Conservation (phyloP, 2,329 filamentous ascomycete genomes). For the Myriosclerotinia duriaeana region DNA sequence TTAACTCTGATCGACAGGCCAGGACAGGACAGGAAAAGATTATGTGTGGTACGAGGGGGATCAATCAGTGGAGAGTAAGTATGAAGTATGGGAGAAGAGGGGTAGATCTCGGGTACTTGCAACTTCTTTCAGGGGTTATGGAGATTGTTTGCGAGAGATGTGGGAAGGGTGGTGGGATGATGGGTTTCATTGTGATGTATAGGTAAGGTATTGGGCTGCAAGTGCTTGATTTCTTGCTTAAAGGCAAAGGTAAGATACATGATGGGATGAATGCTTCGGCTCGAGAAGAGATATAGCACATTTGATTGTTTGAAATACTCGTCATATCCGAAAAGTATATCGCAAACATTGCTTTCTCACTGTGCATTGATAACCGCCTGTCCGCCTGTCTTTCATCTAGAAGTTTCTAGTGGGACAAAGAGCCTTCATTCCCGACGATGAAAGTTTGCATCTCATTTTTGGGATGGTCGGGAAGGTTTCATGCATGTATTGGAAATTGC, state of each 20-base stretch:
- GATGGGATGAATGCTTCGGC: background rate
- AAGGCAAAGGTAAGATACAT: constrained; percentile 1
- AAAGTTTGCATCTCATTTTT: constrained; percentile 12
- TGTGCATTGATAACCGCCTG: background rate
- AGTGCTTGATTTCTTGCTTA: background rate
- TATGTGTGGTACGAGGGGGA: background rate
- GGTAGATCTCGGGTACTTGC: constrained; percentile 19
- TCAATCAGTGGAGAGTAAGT: background rate
- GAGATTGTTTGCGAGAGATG: constrained; percentile 15
- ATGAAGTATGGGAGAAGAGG: constrained; percentile 7
- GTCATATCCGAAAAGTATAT: constrained; percentile 13
- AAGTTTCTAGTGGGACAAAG: constrained; percentile 7
- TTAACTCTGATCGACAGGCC: constrained; percentile 7
- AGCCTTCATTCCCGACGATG: constrained; percentile 6
- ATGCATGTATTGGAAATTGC: constrained; percentile 14
- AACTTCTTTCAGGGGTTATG: constrained; percentile 5
- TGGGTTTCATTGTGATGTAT: background rate
- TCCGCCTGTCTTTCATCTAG: background rate
- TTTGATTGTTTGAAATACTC: background rate
- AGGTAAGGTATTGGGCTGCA: background rate
- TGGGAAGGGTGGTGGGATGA: constrained; percentile 13
- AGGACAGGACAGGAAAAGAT: background rate
- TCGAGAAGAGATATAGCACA: background rate
- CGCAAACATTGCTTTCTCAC: constrained; percentile 11
- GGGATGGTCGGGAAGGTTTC: constrained; percentile 4